These are phyloP conservation scores for Apiotrichum brassicae DNA, from an alignment of 1,284 basidiomycete species.

Conservation along the genomic window DNA sequence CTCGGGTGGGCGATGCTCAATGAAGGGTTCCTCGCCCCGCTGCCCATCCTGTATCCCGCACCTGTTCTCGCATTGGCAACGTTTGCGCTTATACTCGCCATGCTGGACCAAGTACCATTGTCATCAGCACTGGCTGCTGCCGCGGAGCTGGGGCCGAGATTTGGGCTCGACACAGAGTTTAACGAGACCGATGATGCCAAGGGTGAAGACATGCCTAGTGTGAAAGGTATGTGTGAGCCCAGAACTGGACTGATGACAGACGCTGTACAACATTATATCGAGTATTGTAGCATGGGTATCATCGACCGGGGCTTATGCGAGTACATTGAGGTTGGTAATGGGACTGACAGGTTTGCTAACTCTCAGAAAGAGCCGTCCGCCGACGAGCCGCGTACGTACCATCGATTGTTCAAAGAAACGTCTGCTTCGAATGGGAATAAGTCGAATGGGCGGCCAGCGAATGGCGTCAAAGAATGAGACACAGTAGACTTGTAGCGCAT, in stretches of 20 bases:
- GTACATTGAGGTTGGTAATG: constrained; percentile 4
- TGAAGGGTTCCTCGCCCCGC: constrained; percentile 25
- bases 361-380: background rate
- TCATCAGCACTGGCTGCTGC: constrained; percentile 16
- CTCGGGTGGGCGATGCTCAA: constrained; percentile 30
- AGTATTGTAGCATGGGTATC: constrained; percentile 11
- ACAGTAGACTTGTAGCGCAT: constrained; percentile 2
- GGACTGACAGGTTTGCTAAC: background rate
- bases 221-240: constrained; percentile 19
- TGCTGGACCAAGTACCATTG: constrained; percentile 19
- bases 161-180: constrained; percentile 25
- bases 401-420: constrained; percentile 4
- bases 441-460: background rate
- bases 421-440: background rate
- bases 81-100: constrained; percentile 25
- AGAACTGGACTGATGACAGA: constrained; percentile 6
- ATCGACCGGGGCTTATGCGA: constrained; percentile 8
- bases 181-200: constrained; percentile 7
- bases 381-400: background rate
- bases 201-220: constrained; percentile 17
- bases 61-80: constrained; percentile 24
- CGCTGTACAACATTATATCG: constrained; percentile 8
- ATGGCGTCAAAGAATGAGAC: background rate
- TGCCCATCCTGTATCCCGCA: constrained; percentile 26
- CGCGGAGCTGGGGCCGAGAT: constrained; percentile 24